phyloP scores from a whole-genome alignment of 1,284 basidiomycete genomes.

The Neonothopanus nambi region DNA sequence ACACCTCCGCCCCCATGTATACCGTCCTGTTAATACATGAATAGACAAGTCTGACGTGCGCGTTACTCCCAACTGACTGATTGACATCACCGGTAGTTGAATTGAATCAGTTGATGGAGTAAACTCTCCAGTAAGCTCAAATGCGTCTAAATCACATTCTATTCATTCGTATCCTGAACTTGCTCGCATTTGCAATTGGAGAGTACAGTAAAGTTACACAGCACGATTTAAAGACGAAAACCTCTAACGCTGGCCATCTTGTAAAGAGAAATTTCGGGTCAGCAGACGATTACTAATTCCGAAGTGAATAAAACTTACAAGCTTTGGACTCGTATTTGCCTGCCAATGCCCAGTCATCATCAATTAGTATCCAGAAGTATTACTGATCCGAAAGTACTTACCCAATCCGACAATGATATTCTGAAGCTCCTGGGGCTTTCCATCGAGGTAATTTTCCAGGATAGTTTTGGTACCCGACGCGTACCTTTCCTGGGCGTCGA shows the following conservation, averaged over 20 bases:
- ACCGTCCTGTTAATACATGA: no score
- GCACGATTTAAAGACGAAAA: neutral
- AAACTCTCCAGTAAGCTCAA: no score
- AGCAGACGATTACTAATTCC: neutral
- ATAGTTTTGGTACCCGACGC: constrained; percentile 81
- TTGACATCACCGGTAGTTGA: no score
- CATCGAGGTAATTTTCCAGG: constrained; percentile 74
- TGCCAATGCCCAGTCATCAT: constrained; percentile 40
- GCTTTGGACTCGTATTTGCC: constrained; percentile 65
- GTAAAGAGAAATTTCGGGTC: constrained; percentile 4
- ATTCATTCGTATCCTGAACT: no score
- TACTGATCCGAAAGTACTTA: neutral
- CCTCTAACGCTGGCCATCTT: constrained; percentile 46
- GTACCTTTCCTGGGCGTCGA: constrained; percentile 91
- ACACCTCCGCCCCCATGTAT: no score
- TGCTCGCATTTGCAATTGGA: no score
- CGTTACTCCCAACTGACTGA: no score
- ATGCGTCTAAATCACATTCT: no score
- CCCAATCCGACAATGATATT: constrained; percentile 75
- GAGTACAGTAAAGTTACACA: neutral
- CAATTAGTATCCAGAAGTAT: constrained; percentile 72
- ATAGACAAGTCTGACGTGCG: no score
- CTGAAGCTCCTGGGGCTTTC: constrained; percentile 69
- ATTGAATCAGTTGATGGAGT: no score
- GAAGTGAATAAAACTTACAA: constrained; percentile 47